A percentile compares a stretch with the other conserved stretches of the same genome.
These are phyloP conservation scores for Calocybe cyanea DNA, from an alignment of 768 basidiomycete genomes.

Conservation along the genomic window DNA sequence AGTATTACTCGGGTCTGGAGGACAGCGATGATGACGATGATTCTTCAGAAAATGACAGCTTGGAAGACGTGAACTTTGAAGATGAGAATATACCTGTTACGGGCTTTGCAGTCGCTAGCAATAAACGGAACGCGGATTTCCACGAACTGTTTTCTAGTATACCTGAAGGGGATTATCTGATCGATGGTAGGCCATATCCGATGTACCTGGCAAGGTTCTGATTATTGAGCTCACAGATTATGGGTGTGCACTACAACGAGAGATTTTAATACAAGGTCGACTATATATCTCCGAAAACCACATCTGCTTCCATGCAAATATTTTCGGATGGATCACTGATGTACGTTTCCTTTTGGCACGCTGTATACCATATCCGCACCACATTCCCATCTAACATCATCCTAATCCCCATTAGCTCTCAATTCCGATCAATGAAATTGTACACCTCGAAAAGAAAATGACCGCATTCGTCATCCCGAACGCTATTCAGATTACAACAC, in stretches of 20 bases:
- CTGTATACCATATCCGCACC: conserved; percentile 13
- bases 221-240: conserved; percentile 59
- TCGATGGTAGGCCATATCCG: conserved; percentile 68
- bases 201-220: background rate
- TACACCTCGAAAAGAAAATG: conserved; percentile 91
- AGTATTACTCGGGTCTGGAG: conserved; percentile 38
- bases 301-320: conserved; percentile 99
- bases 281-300: conserved; percentile 98
- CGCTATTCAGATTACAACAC: conserved; percentile 86
- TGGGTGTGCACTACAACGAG: conserved; percentile 93
- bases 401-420: conserved; percentile 50
- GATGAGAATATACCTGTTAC: conserved; percentile 86
- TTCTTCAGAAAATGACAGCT: conserved; percentile 29
- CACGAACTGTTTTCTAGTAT: conserved; percentile 88
- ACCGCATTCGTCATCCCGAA: conserved; percentile 98
- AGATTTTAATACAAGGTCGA: conserved; percentile 94
- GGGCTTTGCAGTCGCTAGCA: conserved; percentile 96
- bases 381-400: background rate
- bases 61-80: conserved; percentile 45
- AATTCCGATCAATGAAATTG: conserved; percentile 86
- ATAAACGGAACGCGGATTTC: conserved; percentile 91
- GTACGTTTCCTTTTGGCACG: conserved; percentile 44
- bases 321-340: conserved; percentile 98
- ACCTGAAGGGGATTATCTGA: conserved; percentile 94
- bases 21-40: conserved; percentile 29